These are phyloP conservation scores for Drosera spatulata DNA, from an alignment of 179 eudicot species.

Conservation along the genomic window DNA sequence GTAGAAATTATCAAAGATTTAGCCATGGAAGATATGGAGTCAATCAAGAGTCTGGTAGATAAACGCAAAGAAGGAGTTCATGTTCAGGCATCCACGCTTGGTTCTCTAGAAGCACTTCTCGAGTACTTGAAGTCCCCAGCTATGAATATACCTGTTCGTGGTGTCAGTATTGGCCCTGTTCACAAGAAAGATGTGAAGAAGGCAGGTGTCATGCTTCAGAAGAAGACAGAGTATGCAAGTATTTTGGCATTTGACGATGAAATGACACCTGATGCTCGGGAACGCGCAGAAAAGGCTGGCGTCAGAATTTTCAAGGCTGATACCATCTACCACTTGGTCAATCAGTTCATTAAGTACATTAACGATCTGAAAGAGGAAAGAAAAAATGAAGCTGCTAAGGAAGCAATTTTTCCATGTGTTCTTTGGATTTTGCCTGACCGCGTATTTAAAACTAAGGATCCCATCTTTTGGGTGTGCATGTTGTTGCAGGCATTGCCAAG, in stretches of 20 bases:
- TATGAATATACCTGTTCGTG: slow-evolving; percentile 88
- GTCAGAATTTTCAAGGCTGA: slow-evolving; percentile 82
- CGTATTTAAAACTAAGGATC: slow-evolving; percentile 84
- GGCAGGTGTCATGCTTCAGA: slow-evolving; percentile 97
- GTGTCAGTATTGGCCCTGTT: slow-evolving; percentile 87
- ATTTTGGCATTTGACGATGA: slow-evolving; percentile 91
- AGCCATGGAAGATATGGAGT: slow-evolving; percentile 79
- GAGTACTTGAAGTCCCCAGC: slow-evolving; percentile 83
- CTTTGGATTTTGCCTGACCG: slow-evolving; percentile 77
- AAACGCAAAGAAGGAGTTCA: slow-evolving; percentile 88
- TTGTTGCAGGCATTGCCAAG: slow-evolving; percentile 75
- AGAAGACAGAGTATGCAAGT: slow-evolving; percentile 88
- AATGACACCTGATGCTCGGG: slow-evolving; percentile 92
- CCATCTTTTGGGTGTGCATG: slow-evolving; percentile 90
- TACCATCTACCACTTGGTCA: slow-evolving; percentile 81
- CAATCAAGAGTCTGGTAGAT: slow-evolving; percentile 76
- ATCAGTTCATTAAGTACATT: slow-evolving; percentile 91
- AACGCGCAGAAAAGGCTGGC: slow-evolving; percentile 82
- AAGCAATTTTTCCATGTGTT: slow-evolving; percentile 93
- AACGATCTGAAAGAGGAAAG: slow-evolving; percentile 87
- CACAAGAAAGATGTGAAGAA: slow-evolving; percentile 93
- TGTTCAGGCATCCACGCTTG: slow-evolving; percentile 97
- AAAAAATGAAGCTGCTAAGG: slow-evolving; percentile 85
- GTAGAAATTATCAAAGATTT: slow-evolving; percentile 50
- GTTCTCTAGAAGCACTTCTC: slow-evolving; percentile 80